Evolutionary conservation across 2,329 filamentous ascomycete species (phyloP).

Genomic region (Sporothrix luriei): DNA sequence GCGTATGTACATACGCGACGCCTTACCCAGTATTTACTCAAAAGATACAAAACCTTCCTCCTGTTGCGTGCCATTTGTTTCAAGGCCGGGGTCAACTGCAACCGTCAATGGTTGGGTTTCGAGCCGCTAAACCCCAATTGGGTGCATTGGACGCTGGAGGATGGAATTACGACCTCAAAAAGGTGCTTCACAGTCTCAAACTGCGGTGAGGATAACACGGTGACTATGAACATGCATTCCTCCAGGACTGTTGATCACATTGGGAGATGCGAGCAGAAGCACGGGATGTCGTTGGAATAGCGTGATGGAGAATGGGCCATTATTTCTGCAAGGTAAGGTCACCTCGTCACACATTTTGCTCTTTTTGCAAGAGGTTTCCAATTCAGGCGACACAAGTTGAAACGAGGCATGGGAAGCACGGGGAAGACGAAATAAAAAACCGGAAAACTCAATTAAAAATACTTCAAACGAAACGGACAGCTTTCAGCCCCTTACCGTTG

Average conservation of each 20-base stretch:
- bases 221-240: too few species aligned
- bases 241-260: not conserved
- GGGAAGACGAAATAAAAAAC: not conserved
- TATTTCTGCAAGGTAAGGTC: not conserved
- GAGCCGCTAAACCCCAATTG: constrained; percentile 9
- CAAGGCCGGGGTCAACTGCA: constrained; percentile 13
- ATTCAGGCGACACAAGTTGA: not conserved
- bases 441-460: not conserved
- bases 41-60: not conserved
- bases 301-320: not conserved
- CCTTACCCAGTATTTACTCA: not conserved
- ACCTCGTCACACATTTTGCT: not conserved
- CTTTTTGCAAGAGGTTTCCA: not conserved
- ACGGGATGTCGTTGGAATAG: not conserved
- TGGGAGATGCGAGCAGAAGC: not conserved
- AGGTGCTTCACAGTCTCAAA: too few species aligned
- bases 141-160: not conserved
- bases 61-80: constrained; percentile 19
- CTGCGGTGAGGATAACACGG: too few species aligned
- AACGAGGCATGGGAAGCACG: not conserved
- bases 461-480: not conserved
- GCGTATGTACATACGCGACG: not conserved
- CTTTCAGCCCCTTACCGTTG: constrained; percentile 10
- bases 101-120: not conserved
- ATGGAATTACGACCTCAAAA: too few species aligned